Percentiles rank a stretch among this genome's conserved stretches.
Evolutionary conservation across 2,329 filamentous ascomycete genomes (phyloP).

Genomic region (Neurospora sp.): DNA sequence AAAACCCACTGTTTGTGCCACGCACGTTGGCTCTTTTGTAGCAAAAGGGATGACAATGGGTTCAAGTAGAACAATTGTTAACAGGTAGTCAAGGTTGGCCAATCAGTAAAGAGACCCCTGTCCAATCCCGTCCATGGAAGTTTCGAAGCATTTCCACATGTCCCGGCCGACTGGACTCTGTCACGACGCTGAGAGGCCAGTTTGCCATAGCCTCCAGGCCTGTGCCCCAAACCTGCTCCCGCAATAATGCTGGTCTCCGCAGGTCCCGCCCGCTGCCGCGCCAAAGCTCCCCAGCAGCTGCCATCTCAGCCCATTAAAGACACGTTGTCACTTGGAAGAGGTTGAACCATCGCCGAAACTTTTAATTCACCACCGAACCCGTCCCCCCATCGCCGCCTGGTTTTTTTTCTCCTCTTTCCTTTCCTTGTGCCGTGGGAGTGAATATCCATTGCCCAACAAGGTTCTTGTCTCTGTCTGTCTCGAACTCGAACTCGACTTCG

Average conservation of each 20-base stretch:
- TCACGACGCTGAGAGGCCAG: conserved; percentile 12
- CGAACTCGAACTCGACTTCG: conserved; percentile 3
- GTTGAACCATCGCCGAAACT: conserved; percentile 10
- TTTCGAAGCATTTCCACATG: conserved; percentile 16
- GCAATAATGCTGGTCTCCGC: conserved; percentile 9
- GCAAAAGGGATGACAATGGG: neutral
- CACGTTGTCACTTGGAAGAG: conserved; percentile 17
- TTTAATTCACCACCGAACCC: conserved; percentile 14
- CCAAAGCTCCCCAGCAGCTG: conserved; percentile 14
- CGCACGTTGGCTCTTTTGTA: neutral
- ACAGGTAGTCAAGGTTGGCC: neutral
- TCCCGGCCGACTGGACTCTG: neutral
- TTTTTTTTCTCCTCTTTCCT: conserved; percentile 15
- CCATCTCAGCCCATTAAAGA: conserved; percentile 11
- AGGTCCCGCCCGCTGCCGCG: neutral
- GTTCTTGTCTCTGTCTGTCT: conserved; percentile 16
- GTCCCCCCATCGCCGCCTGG: conserved; percentile 7
- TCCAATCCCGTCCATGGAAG: conserved; percentile 13
- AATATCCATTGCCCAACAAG: conserved; percentile 21
- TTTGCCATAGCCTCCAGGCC: conserved; percentile 4
- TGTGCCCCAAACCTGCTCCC: conserved; percentile 10
- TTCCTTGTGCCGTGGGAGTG: conserved; percentile 30
- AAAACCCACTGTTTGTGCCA: neutral
- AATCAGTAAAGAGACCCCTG: neutral
- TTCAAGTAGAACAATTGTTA: neutral